phyloP scores from a whole-genome alignment of 2,329 filamentous ascomycete genomes.

The Boeremia lycopersici region DNA sequence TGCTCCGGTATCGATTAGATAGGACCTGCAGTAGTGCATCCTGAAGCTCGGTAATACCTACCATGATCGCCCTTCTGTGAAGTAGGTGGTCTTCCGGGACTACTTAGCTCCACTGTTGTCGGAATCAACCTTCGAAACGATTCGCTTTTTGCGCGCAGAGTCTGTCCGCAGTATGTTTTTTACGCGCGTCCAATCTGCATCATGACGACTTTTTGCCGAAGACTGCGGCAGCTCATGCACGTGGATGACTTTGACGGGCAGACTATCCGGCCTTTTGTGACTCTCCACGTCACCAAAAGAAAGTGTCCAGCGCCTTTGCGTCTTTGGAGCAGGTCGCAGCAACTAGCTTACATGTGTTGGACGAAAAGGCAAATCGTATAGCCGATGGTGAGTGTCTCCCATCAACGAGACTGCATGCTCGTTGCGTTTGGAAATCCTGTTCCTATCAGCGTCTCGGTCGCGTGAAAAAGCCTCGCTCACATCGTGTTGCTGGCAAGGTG shows the following conservation, averaged over 20 bases:
- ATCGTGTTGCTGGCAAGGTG: background rate
- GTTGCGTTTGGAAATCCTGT: background rate
- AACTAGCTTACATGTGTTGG: background rate
- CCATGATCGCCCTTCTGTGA: conserved; percentile 6
- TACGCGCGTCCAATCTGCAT: conserved; percentile 15
- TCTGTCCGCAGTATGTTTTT: background rate
- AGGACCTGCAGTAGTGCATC: conserved; percentile 23
- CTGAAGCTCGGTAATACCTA: conserved; percentile 3
- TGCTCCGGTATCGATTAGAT: conserved; percentile 29
- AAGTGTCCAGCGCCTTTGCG: background rate
- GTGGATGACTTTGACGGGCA: background rate
- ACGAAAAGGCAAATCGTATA: background rate
- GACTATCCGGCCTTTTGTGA: background rate
- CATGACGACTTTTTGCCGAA: conserved; percentile 9
- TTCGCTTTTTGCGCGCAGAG: background rate
- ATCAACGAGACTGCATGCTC: background rate
- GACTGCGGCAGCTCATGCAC: background rate
- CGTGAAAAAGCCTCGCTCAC: background rate
- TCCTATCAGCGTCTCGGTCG: background rate
- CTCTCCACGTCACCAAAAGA: background rate
- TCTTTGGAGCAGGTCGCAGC: background rate
- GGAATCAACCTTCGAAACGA: background rate
- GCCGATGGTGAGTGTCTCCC: background rate
- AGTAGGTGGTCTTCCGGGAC: too few species aligned
- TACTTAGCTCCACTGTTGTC: background rate